These are phyloP conservation scores for Corymbia maculata DNA, from an alignment of 345 rosid species.

Conservation along the genomic window DNA sequence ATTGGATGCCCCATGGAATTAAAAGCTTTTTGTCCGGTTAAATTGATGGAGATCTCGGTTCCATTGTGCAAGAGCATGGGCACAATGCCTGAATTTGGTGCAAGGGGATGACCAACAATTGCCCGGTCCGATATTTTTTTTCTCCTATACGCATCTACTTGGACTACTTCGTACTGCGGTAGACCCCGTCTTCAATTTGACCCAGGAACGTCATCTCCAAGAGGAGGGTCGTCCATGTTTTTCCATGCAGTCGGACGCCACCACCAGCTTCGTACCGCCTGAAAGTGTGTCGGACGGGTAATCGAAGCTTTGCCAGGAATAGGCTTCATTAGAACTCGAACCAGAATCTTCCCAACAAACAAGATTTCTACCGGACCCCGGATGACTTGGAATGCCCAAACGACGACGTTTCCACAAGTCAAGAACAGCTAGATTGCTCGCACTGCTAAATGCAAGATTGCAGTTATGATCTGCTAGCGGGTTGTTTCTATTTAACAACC, in stretches of 20 bases:
- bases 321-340: background rate
- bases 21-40: background rate
- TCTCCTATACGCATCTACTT: no score
- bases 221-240: no score
- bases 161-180: no score
- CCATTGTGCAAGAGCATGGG: no score
- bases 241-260: no score
- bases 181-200: no score
- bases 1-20: background rate
- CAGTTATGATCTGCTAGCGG: slow-evolving; percentile 6
- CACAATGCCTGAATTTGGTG: no score
- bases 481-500: slow-evolving; percentile 30
- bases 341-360: background rate
- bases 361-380: slow-evolving; percentile 11
- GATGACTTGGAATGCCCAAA: slow-evolving; percentile 18
- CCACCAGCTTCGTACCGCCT: slow-evolving; percentile 18
- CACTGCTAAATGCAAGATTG: slow-evolving; percentile 1
- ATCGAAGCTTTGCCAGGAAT: slow-evolving; percentile 34
- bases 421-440: slow-evolving; percentile 3
- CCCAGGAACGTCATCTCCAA: no score
- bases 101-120: no score
- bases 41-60: background rate
- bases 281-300: slow-evolving; percentile 16
- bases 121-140: no score
- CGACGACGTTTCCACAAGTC: background rate